phyloP scores from a whole-genome alignment of 768 basidiomycete species.

The Lentinus brumalis region DNA sequence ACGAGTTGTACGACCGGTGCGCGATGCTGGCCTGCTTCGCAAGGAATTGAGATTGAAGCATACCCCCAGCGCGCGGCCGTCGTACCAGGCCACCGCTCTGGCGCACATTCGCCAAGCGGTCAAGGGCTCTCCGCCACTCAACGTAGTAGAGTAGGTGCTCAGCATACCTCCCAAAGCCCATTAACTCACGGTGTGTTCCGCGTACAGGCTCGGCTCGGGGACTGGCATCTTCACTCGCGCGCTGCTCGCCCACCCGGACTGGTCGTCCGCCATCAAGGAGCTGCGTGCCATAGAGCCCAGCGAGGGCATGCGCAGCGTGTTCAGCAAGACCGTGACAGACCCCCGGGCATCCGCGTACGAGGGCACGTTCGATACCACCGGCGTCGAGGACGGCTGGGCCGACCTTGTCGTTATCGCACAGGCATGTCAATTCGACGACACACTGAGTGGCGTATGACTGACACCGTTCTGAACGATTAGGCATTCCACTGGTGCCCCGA shows the following conservation, averaged over 20 bases:
- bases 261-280: conserved; percentile 49
- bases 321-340: conserved; percentile 57
- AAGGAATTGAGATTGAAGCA: conserved; percentile 33
- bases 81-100: conserved; percentile 71
- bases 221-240: conserved; percentile 91
- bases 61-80: conserved; percentile 67
- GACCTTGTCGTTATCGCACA: conserved; percentile 81
- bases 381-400: conserved; percentile 67
- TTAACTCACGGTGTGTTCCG: conserved; percentile 9
- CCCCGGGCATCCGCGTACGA: conserved; percentile 54
- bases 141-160: conserved; percentile 67
- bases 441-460: background rate
- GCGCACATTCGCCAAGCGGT: conserved; percentile 57
- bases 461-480: conserved; percentile 37
- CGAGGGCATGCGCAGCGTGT: conserved; percentile 80
- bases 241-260: conserved; percentile 63
- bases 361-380: conserved; percentile 71
- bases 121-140: conserved; percentile 43
- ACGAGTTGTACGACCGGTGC: conserved; percentile 78
- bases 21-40: background rate
- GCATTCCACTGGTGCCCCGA: conserved; percentile 96
- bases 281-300: conserved; percentile 83
- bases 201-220: conserved; percentile 72
- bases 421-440: conserved; percentile 35
- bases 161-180: background rate